A percentile compares a stretch with the other conserved stretches of the same genome.
Conservation (phyloP, 2,329 filamentous ascomycete genomes). For the Neobulgaria alba region DNA sequence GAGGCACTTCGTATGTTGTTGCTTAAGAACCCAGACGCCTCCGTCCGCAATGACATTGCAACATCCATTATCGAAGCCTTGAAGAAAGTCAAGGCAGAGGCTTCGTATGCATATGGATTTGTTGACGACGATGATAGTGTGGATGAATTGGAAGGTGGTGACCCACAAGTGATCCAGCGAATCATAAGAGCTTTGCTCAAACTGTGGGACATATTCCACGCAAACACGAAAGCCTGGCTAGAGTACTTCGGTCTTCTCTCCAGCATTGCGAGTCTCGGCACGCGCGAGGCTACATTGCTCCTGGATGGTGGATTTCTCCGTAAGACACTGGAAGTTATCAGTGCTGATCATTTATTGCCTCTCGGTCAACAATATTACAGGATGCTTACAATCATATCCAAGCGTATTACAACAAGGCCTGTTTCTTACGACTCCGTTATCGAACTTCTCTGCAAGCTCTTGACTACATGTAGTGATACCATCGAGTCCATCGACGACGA, state of each 20-base stretch:
- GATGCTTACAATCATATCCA: slow-evolving; percentile 43
- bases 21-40: slow-evolving; percentile 47
- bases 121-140: slow-evolving; percentile 21
- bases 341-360: slow-evolving; percentile 23
- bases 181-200: slow-evolving; percentile 40
- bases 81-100: slow-evolving; percentile 39
- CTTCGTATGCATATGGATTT: slow-evolving; percentile 40
- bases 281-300: slow-evolving; percentile 47
- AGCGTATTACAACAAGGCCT: slow-evolving; percentile 41
- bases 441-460: slow-evolving; percentile 34
- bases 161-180: slow-evolving; percentile 24
- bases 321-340: slow-evolving; percentile 31
- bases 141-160: slow-evolving; percentile 25
- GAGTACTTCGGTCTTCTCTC: slow-evolving; percentile 66
- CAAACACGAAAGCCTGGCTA: slow-evolving; percentile 58
- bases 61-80: slow-evolving; percentile 45
- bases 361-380: slow-evolving; percentile 41
- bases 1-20: slow-evolving; percentile 56
- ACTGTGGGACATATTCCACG: slow-evolving; percentile 56
- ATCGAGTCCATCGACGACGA: slow-evolving; percentile 31
- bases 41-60: slow-evolving; percentile 45
- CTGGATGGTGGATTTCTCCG: slow-evolving; percentile 53
- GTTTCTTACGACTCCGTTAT: slow-evolving; percentile 48
- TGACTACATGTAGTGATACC: slow-evolving; percentile 22
- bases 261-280: slow-evolving; percentile 56